Conservation (phyloP, 768 basidiomycete genomes). For the Panaeolus cyanescens region DNA sequence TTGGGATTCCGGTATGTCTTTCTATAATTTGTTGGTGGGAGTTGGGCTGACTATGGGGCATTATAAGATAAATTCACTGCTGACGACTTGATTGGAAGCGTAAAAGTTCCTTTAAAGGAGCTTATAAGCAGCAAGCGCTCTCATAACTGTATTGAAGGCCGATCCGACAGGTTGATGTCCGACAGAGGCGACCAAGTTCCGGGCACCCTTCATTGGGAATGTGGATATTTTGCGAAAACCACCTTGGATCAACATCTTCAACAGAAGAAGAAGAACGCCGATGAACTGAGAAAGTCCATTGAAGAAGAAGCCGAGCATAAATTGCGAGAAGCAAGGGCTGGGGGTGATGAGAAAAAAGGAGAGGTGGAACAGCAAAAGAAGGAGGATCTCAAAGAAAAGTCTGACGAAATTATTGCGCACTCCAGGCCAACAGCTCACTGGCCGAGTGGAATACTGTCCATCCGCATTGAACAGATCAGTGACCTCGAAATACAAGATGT, state of each 20-base stretch:
- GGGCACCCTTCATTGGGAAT: constrained; percentile 48
- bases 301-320: constrained; percentile 49
- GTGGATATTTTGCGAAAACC: constrained; percentile 55
- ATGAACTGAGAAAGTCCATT: constrained; percentile 39
- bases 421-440: constrained; percentile 61
- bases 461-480: constrained; percentile 67
- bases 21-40: background rate
- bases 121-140: constrained; percentile 34
- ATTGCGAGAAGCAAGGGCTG: constrained; percentile 37
- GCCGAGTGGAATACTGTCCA: constrained; percentile 66
- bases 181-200: constrained; percentile 29
- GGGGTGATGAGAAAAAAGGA: constrained; percentile 18
- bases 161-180: constrained; percentile 45
- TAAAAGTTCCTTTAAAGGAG: constrained; percentile 40
- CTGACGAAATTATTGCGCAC: constrained; percentile 39
- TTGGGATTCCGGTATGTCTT: constrained; percentile 65
- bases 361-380: constrained; percentile 39
- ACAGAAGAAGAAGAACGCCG: constrained; percentile 29
- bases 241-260: constrained; percentile 39
- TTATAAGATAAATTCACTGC: constrained; percentile 44
- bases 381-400: constrained; percentile 35
- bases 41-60: background rate
- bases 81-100: constrained; percentile 51
- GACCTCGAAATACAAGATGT: constrained; percentile 62
- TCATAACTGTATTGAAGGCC: constrained; percentile 47